Evolutionary conservation across 306 rosid genomes (phyloP).

Genomic region (Sophora flavescens): DNA sequence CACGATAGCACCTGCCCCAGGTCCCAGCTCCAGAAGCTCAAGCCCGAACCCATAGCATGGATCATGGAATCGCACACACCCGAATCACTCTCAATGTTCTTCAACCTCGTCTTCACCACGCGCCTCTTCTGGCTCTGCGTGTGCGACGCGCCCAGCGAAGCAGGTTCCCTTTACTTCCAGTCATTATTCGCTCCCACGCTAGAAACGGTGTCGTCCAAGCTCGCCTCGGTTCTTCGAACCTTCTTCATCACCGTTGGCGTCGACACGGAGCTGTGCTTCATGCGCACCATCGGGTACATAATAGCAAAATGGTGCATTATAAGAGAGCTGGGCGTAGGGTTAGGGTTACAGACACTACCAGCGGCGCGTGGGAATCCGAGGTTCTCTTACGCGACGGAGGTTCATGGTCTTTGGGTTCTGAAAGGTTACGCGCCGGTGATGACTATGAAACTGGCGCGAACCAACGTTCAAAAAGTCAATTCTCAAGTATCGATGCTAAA

Average conservation of each 20-base stretch:
- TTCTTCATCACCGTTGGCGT: conserved; percentile 76
- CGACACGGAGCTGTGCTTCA: conserved; percentile 84
- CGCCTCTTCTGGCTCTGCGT: conserved; percentile 96
- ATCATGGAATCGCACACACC: conserved; percentile 89
- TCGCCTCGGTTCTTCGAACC: conserved; percentile 65
- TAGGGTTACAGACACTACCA: conserved; percentile 63
- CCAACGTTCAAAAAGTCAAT: conserved; percentile 44
- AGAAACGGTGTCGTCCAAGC: conserved; percentile 54
- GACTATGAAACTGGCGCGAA: conserved; percentile 66
- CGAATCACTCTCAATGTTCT: conserved; percentile 81
- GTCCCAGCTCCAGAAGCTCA: conserved; percentile 79
- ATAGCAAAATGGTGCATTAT: conserved; percentile 72
- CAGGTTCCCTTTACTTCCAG: conserved; percentile 76
- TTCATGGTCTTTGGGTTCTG: conserved; percentile 79
- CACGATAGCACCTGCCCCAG: conserved; percentile 82
- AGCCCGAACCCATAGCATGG: conserved; percentile 84
- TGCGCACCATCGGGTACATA: conserved; percentile 89
- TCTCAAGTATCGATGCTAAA: conserved; percentile 57
- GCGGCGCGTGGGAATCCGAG: conserved; percentile 47
- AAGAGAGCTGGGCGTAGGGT: conserved; percentile 63
- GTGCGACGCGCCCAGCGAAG: conserved; percentile 75
- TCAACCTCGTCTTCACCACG: conserved; percentile 70
- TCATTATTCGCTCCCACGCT: conserved; percentile 62
- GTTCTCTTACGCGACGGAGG: conserved; percentile 76
- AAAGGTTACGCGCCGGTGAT: conserved; percentile 85